These are phyloP conservation scores for Aspergillus glaucus DNA, from an alignment of 2,329 filamentous ascomycete species.

Conservation along the genomic window DNA sequence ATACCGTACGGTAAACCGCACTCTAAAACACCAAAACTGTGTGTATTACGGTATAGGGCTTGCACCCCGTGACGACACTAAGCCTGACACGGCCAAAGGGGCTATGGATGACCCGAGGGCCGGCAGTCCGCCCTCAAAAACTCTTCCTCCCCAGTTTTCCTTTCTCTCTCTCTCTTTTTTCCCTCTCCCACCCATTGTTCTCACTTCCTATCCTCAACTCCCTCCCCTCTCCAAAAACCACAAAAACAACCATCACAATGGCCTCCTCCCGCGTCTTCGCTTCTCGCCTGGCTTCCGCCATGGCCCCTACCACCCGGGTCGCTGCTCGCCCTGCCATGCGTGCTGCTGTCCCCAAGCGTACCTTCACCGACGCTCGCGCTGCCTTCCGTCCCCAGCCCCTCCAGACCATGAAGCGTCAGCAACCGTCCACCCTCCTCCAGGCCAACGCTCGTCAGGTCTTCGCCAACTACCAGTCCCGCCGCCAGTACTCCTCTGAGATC, in stretches of 20 bases:
- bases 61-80: too few relatives aligned
- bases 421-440: conserved; percentile 60
- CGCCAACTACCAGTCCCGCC: conserved; percentile 55
- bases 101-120: neutral
- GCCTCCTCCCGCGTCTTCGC: conserved; percentile 70
- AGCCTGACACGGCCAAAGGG: neutral
- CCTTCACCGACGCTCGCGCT: conserved; percentile 52
- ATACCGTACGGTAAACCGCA: too few relatives aligned
- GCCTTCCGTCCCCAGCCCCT: conserved; percentile 45
- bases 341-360: conserved; percentile 65
- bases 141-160: conserved; percentile 26
- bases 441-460: conserved; percentile 58
- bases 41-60: too few relatives aligned
- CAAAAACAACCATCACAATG: conserved; percentile 60
- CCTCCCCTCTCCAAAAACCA: conserved; percentile 16
- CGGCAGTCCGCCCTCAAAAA: conserved; percentile 1
- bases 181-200: conserved; percentile 12
- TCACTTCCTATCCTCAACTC: conserved; percentile 15
- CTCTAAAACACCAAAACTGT: too few relatives aligned
- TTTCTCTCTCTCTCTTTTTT: conserved; percentile 13
- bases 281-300: conserved; percentile 63
- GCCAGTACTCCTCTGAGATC: conserved; percentile 82
- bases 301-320: conserved; percentile 67
- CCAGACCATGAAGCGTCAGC: conserved; percentile 70
- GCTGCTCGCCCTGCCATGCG: conserved; percentile 71